A percentile compares a stretch with the other conserved stretches of the same genome.
phyloP scores from a whole-genome alignment of 2,329 filamentous ascomycete genomes.

The Fusarium praegraminearum region DNA sequence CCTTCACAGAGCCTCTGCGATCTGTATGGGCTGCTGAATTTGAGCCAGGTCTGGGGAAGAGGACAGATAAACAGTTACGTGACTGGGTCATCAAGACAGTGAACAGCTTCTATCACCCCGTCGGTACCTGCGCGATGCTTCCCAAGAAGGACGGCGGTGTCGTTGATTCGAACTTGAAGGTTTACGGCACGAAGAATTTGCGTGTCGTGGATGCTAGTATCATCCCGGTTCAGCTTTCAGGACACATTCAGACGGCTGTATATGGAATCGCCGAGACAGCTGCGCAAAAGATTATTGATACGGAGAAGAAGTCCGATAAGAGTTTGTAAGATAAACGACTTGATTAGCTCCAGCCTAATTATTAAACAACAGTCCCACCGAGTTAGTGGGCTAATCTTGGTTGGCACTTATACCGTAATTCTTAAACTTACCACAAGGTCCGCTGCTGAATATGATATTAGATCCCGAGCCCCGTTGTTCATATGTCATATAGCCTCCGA shows the following conservation, averaged over 20 bases:
- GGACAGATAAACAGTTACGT: background rate
- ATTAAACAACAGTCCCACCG: background rate
- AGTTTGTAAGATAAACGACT: background rate
- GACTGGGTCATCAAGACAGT: slow-evolving; percentile 7
- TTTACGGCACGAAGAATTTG: background rate
- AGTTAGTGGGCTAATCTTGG: background rate
- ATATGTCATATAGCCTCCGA: background rate
- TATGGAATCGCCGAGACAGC: slow-evolving; percentile 8
- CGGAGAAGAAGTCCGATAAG: background rate
- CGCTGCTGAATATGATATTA: background rate
- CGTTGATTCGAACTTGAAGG: background rate
- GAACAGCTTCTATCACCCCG: slow-evolving; percentile 4
- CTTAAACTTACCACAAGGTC: background rate
- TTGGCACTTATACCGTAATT: background rate
- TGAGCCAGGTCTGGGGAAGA: background rate
- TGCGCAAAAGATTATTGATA: slow-evolving; percentile 1
- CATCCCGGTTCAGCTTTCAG: slow-evolving; percentile 3
- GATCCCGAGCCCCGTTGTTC: background rate
- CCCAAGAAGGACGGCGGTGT: slow-evolving; percentile 5
- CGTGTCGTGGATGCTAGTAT: slow-evolving; percentile 19
- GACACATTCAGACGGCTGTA: slow-evolving; percentile 3
- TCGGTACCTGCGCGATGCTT: slow-evolving; percentile 5
- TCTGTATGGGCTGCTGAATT: slow-evolving; percentile 3
- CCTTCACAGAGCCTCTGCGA: background rate
- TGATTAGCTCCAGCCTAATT: background rate